These are phyloP conservation scores for Glonium stellatum DNA, from an alignment of 495 filamentous ascomycete species.

Conservation along the genomic window DNA sequence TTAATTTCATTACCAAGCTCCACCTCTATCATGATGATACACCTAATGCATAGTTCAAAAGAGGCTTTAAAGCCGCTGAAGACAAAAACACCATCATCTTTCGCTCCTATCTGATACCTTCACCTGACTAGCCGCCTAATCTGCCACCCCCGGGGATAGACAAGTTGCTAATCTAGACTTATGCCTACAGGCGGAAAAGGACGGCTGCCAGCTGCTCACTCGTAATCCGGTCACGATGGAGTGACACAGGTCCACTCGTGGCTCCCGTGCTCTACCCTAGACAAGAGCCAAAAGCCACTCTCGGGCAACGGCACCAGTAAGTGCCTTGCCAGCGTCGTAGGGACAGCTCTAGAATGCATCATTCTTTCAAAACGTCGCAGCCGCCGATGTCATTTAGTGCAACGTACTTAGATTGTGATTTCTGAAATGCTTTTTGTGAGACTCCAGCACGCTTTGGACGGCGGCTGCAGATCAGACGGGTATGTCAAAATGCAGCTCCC, in stretches of 20 bases:
- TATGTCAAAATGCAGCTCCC: constrained; percentile 21
- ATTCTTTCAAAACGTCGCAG: constrained; percentile 3
- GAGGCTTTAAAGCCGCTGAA: constrained; percentile 21
- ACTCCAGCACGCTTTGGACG: constrained; percentile 19
- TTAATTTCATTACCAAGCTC: constrained; percentile 2
- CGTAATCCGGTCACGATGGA: not conserved
- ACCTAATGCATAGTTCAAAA: constrained; percentile 33
- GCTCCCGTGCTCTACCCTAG: constrained; percentile 7
- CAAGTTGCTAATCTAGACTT: constrained; percentile 1
- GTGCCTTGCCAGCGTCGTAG: not conserved
- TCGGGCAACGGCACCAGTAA: not conserved
- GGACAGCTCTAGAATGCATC: not conserved
- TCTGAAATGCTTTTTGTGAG: constrained; percentile 20
- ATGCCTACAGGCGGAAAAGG: not conserved
- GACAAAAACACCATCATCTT: constrained; percentile 30
- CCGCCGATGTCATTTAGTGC: constrained; percentile 27
- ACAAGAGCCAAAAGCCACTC: not conserved
- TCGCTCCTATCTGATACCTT: constrained; percentile 31
- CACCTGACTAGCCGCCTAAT: not conserved
- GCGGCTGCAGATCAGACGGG: constrained; percentile 4
- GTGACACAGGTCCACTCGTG: constrained; percentile 15
- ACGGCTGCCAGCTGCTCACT: not conserved
- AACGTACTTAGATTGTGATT: constrained; percentile 8
- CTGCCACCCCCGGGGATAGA: not conserved
- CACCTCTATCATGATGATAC: constrained; percentile 26